Percentiles rank a stretch among this genome's conserved stretches.
Conservation (phyloP, 164 flowering plant genomes). For the Tetrastigma voinierianum region DNA sequence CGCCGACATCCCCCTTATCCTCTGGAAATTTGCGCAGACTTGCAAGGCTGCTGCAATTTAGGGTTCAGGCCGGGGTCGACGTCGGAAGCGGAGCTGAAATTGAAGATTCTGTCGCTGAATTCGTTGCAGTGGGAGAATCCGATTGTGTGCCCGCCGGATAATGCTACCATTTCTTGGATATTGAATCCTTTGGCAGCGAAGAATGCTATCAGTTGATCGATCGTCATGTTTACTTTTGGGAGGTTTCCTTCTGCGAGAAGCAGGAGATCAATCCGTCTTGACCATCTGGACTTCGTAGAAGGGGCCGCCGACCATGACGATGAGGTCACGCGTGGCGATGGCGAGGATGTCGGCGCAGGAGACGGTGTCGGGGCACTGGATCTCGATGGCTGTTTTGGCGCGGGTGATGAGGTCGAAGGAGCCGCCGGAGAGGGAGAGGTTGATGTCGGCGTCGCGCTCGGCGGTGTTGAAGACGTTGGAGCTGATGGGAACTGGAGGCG, state of each 20-base stretch:
- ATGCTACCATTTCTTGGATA: constrained; percentile 57
- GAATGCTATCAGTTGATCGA: constrained; percentile 32
- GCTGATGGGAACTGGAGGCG: constrained; percentile 37
- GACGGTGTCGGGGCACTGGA: too few relatives aligned
- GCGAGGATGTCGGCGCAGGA: constrained; percentile 67
- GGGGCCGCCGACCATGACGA: constrained; percentile 71
- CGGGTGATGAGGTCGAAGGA: constrained; percentile 59
- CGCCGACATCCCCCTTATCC: constrained; percentile 41
- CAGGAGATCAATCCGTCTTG: constrained; percentile 48
- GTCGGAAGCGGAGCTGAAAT: constrained; percentile 23
- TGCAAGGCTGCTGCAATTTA: constrained; percentile 34
- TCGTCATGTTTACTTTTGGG: constrained; percentile 30
- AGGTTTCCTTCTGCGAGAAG: constrained; percentile 30
- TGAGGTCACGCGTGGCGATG: constrained; percentile 57
- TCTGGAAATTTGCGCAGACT: constrained; percentile 44
- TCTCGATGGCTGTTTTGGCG: constrained; percentile 64
- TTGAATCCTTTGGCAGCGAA: constrained; percentile 49
- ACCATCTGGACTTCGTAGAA: constrained; percentile 43
- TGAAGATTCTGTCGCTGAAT: constrained; percentile 45
- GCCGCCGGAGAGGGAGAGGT: constrained; percentile 75
- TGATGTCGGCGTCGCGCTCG: constrained; percentile 70
- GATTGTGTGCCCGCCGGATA: constrained; percentile 70
- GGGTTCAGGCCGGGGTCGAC: constrained; percentile 52
- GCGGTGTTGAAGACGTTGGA: constrained; percentile 53
- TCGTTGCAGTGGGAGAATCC: constrained; percentile 81